These are phyloP conservation scores for Eutrema heterophyllum DNA, from an alignment of 345 rosid species.

Conservation along the genomic window DNA sequence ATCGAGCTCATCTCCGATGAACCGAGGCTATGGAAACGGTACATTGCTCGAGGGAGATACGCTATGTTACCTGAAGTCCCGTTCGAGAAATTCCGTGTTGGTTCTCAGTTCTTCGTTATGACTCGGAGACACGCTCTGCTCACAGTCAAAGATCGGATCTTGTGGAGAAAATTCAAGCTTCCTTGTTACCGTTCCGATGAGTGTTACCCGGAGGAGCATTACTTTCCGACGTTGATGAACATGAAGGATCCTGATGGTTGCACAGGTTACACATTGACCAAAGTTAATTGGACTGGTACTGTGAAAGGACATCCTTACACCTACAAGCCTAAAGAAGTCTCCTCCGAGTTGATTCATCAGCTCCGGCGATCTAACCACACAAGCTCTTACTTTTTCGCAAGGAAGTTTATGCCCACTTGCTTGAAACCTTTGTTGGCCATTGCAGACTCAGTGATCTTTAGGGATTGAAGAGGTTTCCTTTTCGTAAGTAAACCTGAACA, in stretches of 20 bases:
- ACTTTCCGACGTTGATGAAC: constrained; percentile 4
- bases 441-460: neutral
- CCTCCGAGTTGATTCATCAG: neutral
- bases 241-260: neutral
- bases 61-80: constrained; percentile 1
- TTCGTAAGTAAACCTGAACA: neutral
- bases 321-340: neutral
- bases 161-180: constrained; percentile 4
- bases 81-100: neutral
- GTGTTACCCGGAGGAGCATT: constrained; percentile 16
- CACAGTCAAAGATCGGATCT: neutral
- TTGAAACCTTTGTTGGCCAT: constrained; percentile 1
- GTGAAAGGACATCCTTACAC: constrained; percentile 3
- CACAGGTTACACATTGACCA: neutral
- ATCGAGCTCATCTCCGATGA: constrained; percentile 7
- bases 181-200: constrained; percentile 2
- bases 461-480: neutral
- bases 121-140: neutral
- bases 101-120: neutral
- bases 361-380: neutral
- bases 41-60: neutral
- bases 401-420: neutral
- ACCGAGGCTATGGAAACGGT: constrained; percentile 11
- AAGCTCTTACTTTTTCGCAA: neutral
- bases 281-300: constrained; percentile 3